These are phyloP conservation scores for Metarhizium album DNA, from an alignment of 2,329 filamentous ascomycete genomes.

Conservation along the genomic window DNA sequence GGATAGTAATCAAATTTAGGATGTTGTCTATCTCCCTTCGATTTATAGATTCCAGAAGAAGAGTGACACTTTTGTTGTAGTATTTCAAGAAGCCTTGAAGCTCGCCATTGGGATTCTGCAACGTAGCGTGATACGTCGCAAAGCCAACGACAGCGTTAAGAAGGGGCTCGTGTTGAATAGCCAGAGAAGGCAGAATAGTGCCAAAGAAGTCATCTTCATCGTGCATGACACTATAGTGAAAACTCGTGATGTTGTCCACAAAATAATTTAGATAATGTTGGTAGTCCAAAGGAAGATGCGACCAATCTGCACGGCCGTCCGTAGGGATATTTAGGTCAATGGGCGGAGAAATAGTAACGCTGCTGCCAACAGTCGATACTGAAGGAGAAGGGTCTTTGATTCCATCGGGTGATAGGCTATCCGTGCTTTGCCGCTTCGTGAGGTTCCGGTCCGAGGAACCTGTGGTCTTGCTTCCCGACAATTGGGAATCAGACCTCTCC, in stretches of 20 bases:
- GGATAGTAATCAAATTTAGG: conserved; percentile 71
- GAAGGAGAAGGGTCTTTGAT: conserved; percentile 41
- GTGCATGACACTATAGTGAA: conserved; percentile 71
- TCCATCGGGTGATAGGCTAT: conserved; percentile 41
- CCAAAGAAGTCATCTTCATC: conserved; percentile 66
- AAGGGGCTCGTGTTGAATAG: conserved; percentile 64
- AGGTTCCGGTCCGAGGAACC: conserved; percentile 26
- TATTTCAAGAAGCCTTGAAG: conserved; percentile 78
- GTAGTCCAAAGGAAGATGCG: conserved; percentile 55
- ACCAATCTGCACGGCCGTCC: conserved; percentile 34
- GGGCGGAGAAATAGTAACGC: conserved; percentile 18
- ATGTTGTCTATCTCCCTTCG: conserved; percentile 60
- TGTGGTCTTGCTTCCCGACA: conserved; percentile 21
- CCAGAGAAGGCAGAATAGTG: conserved; percentile 58
- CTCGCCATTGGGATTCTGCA: conserved; percentile 59
- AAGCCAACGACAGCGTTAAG: conserved; percentile 83
- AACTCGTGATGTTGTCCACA: conserved; percentile 62
- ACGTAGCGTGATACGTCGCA: conserved; percentile 72
- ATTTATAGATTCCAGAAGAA: conserved; percentile 62
- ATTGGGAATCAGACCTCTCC: conserved; percentile 11
- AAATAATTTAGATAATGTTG: conserved; percentile 73
- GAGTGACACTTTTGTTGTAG: conserved; percentile 77
- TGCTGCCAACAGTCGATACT: conserved; percentile 29
- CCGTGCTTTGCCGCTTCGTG: conserved; percentile 35
- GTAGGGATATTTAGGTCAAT: conserved; percentile 14